Evolutionary conservation across 2,329 filamentous ascomycete species (phyloP), one percentile per base, ranked within the genome.

Genomic region (Juglanconis sp.): DNA sequence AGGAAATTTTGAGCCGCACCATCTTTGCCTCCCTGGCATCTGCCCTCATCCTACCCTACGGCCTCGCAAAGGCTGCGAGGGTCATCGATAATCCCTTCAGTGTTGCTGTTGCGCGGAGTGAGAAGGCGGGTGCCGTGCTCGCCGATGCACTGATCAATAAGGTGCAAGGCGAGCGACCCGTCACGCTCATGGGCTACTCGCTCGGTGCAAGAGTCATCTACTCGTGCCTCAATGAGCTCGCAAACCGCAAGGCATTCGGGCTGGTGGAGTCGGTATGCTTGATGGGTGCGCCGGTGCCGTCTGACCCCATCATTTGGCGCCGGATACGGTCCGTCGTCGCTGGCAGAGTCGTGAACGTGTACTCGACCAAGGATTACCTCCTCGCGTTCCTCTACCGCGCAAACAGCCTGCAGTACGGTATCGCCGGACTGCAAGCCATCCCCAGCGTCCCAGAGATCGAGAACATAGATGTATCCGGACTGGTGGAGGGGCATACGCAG

Each of bases 361-460:
- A 89, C 74, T 94, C 91, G 1, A 86, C 88, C 55, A 93, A 95
- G 62, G 93, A 97, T 73, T 90, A 92, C 69, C 86, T 97, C 35
- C 85, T 97, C 1, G 92, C 87, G 1, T 94, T 96, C 71, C 78
- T 96, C 17, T 96, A 97, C 72, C 87, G 93, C 52, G 88, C 91
- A 2, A 92, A 90, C 51, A 92, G 88, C 60, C 83, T 96, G 32
- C 89, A 95, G 65, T 82, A 90, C 47, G 93, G 93, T 4, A 85
- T 96, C 47, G 92, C 93, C 0, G 94, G 93, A 0, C 77, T 98
- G 1, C 90, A 96, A 70, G 81, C 86, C 38, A 85, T 96, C 31
- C 68, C 85, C 56, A 83, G 81, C 10, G 84, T 93, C n/a, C 81
- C 84, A 4, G 88, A 88, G 2, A 81, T 95, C 69, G 72, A 81